Evolutionary conservation across 202 grass and related monocot species (phyloP), one percentile per base, ranked within the genome.

Genomic region (Hordeum pubiflorum): DNA sequence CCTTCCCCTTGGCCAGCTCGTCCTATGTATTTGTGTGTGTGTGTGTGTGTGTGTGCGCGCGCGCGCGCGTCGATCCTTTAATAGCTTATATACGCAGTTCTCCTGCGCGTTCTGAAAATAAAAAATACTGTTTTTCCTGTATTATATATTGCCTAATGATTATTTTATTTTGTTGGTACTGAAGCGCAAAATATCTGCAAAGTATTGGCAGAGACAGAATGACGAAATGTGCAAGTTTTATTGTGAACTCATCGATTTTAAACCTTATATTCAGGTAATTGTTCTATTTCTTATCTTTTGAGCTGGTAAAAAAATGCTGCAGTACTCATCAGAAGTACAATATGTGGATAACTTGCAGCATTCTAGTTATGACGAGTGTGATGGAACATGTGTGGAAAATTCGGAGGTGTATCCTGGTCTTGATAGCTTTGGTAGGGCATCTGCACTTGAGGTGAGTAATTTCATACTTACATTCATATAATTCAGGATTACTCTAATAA

Each of bases 201-300:
- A 63, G 43, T 7, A 17, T 23, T 24, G 32, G 13, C 12, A 31
- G 22, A 74, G 3, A n/a, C 18, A 29, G 31, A 44, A 29, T 58
- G 37, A 82, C 23, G 12, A 12, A 29, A 63, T 73, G 24, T 52
- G 9, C 34, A 6, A 73, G 60, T 61, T 48, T 4, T 33, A 63
- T 60, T 44, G 4, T 4, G 24, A 62, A 50, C 80, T 82, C 71
- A 82, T 82, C 36, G 34, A 31, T 50, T 29, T 52, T 6, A 73
- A 74, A 82, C 80, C 69, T 18, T 74, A 74, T 46, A 50, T 82
- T 36, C 46, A 82, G 69, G 80, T 82, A 82, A 14, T 10, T 81
- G 27, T 63, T 32, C 31, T 27, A 44, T 23, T 40, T 10, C 26
- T 29, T 75, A 8, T 37, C 36, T 75, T 65, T 10, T 37, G 18